Evolutionary conservation across 176 grass and related monocot genomes (phyloP), one percentile per base, ranked within the genome.

Genomic region (Zoysia japonica): DNA sequence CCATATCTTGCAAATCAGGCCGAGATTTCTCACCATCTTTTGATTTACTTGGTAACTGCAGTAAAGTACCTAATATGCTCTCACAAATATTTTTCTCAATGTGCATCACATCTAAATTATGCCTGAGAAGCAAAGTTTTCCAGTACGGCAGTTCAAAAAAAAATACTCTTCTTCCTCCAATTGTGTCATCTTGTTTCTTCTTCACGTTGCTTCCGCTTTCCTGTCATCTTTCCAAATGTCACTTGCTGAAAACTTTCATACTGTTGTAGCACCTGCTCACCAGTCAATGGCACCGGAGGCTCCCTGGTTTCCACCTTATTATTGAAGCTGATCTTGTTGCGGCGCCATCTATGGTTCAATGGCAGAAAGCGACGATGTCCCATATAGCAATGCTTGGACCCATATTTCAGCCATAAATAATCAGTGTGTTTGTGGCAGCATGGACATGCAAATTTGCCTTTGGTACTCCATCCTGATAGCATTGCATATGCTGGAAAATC

Each of bases 81-180:
- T n/a, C n/a, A n/a, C n/a, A 13, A 2, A 71, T 61, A 2, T 81
- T 81, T 7, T 52, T 81, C 45, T 81, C 56, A 8, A 81, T 72
- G 68, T 80, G 66, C 78, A 80, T 80, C 1, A 60, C 42, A 70
- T 71, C 72, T 2, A 47, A 36, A 61, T 75, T 75, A 14, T 75
- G 72, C 6, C 72, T 75, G 3, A 35, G 6, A 20, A 75, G 55
- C 55, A 75, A 60, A 6, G 14, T 14, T 11, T 61, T 75, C 72
- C 55, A 75, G 7, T 61, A 75, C 15, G 72, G 41, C 0, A 75
- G 55, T 15, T 47, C 9, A n/a, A n/a, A n/a, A n/a, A 43, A 47
- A 73, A 75, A 75, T 46, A 35, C 53, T 74, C 39, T 57, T 74
- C 52, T 61, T 75, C 55, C 72, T 20, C 52, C 71, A 59, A 5